phyloP scores from a whole-genome alignment of 371 early-diverging fungal species.

The Basidiobolus meristosporus region DNA sequence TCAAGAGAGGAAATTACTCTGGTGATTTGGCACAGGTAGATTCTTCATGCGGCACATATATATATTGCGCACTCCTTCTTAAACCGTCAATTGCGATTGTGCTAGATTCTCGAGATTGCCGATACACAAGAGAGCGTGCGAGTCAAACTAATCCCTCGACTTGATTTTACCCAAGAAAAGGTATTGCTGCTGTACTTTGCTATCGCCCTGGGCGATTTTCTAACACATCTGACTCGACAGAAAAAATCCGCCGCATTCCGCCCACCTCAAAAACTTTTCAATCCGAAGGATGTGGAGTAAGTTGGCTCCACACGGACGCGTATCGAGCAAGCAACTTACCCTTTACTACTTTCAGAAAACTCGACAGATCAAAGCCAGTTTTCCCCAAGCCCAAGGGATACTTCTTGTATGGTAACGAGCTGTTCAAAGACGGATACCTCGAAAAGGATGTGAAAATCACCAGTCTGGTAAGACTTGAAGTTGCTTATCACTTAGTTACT shows the following conservation, averaged over 20 bases:
- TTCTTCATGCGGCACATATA: background rate
- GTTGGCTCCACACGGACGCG: constrained; percentile 6
- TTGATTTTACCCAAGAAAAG: constrained; percentile 27
- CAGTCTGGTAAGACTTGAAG: constrained; percentile 24
- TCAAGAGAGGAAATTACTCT: constrained; percentile 88
- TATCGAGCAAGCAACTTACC: constrained; percentile 14
- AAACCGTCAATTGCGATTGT: constrained; percentile 1
- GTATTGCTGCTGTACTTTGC: constrained; percentile 18
- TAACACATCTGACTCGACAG: constrained; percentile 21
- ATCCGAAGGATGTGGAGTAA: constrained; percentile 35
- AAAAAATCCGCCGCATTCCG: constrained; percentile 16
- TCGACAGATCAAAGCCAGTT: no score
- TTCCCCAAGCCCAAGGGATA: constrained; percentile 22
- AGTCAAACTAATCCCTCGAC: constrained; percentile 80
- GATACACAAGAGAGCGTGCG: constrained; percentile 61
- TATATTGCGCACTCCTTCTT: background rate
- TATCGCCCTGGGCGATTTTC: background rate
- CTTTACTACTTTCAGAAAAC: no score
- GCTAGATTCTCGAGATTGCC: constrained; percentile 42
- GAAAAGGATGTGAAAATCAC: constrained; percentile 72
- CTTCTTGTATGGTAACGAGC: constrained; percentile 60
- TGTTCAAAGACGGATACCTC: constrained; percentile 75
- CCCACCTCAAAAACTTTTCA: constrained; percentile 57
- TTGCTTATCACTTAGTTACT: background rate
- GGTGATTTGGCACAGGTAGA: constrained; percentile 85